Base-by-base conservation (phyloP, 2,329 filamentous ascomycete genomes). In the Pyricularia sp. region DNA sequence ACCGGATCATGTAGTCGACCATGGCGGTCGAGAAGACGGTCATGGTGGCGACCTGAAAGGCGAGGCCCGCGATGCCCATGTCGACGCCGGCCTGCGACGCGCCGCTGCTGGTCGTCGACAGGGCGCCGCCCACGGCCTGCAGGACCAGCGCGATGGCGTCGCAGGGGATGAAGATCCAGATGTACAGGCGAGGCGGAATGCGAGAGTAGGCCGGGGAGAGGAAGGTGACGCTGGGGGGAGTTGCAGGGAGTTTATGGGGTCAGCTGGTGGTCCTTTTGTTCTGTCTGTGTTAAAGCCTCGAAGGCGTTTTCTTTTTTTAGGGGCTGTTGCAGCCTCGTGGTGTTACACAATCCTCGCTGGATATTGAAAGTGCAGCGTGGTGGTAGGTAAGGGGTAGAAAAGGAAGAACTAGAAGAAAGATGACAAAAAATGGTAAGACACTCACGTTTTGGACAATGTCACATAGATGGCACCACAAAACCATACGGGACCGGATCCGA, bases 391-490 rank as follows among this genome's bases (percentile, higher is more conserved):
- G 14, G 17, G 3, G 25, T 5, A 65, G 28, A 9, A 63, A 25
- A 23, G n/a, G 33, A 50, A 36, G 23, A 64, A 23, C 14, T 17
- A 3, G 33, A 11, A 31, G 4, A 30, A 23, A 68, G 50, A 67
- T 17, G 42, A 63, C 14, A 61, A 12, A 55, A 14, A 10, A 30
- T 23, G 63, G 25, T n/a, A 31, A 61, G 63, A 23, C 5, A 68
- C 72, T 59, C 26, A 73, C 71, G 70, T 70, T n/a, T 70, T 64
- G 2, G 72, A 66, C 4, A 90, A 81, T 33, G 86, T 89, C 68
- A 91, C 83, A 75, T 91, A 92, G 74, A 91, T 87, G 70, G 86
- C 87, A 0, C 88, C 89, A 31, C 86, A 82, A 73, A 85, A 82
- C 76, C 86, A 88, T 68, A 86, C 84, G 11, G 84, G 84, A 0